Base-by-base conservation (phyloP, 441 rosid genomes). In the Croton setiger region DNA sequence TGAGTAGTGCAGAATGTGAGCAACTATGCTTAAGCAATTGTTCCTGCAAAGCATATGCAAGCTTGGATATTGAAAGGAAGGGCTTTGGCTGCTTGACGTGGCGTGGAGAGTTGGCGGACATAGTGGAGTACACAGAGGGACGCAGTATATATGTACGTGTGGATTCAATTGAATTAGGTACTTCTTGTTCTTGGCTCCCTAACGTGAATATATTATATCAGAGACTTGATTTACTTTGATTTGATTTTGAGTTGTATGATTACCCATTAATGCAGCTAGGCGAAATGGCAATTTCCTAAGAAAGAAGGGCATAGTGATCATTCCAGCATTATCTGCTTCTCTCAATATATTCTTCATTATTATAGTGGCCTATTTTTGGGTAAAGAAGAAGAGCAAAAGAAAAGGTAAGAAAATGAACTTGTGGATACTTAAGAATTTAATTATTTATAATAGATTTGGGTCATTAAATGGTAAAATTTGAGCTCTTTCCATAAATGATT, bases 11-110 rank as follows among this genome's bases (percentile, higher is more conserved):
- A 18, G 66, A 70, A 4, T 77, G 83, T 49, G 64, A 71, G 60
- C 54, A 35, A 1, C 17, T 41, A 43, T 80, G 84, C 74, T 21
- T 33, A 35, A 60, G 23, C 20, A 70, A 81, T 15, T 74, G 80
- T 49, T 76, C 85, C 1, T 79, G 81, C 58, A n/a, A 47, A 10
- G 78, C 81, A 10, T 45, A 56, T 35, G 35, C 76, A 10, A 55
- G 7, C 11, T 4, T 35, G 18, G 27, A 31, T 9, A 33, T 23
- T 27, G 53, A 9, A 14, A 18, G n/a, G 20, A 56, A 47, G 43
- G 77, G 52, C 2, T 18, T 5, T 17, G 78, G 73, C 17, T 78
- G 82, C 20, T 51, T 71, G 44, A 20, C 64, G 21, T 78, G 76
- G 79, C 55, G 68, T 27, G 76, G 76, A 13, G 74, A 78, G 0